Evolutionary conservation across 768 basidiomycete genomes (phyloP).

Genomic region (Trametes gibbosa): DNA sequence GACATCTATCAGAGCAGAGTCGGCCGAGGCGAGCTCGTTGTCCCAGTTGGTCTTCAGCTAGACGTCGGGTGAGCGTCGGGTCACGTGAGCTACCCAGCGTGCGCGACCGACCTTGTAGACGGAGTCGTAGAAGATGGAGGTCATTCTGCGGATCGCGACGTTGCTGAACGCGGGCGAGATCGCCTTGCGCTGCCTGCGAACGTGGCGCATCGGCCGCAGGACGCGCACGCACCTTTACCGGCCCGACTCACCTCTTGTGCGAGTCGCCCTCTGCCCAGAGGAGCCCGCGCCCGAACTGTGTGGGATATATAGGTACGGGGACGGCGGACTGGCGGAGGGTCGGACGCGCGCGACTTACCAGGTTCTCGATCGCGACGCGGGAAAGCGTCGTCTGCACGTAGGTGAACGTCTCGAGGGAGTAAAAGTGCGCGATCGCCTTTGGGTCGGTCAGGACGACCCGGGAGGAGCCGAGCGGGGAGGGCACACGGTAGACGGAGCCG

Average conservation of each 20-base stretch:
- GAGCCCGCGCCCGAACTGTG: slow-evolving; percentile 35
- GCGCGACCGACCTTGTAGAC: slow-evolving; percentile 42
- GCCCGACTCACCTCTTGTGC: slow-evolving; percentile 36
- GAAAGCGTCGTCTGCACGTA: slow-evolving; percentile 42
- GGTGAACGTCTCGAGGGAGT: slow-evolving; percentile 45
- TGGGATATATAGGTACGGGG: too few relatives aligned
- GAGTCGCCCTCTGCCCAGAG: slow-evolving; percentile 41
- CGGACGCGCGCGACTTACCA: slow-evolving; percentile 28
- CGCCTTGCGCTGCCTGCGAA: slow-evolving; percentile 45
- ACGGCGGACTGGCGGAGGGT: neutral
- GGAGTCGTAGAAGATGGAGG: slow-evolving; percentile 48
- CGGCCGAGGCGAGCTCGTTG: slow-evolving; percentile 17
- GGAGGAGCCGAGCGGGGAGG: slow-evolving; percentile 24
- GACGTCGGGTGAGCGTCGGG: neutral
- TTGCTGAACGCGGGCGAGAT: slow-evolving; percentile 53
- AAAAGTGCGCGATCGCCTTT: slow-evolving; percentile 52
- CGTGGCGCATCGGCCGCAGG: neutral
- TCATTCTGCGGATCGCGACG: slow-evolving; percentile 45
- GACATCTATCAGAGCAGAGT: slow-evolving; percentile 41
- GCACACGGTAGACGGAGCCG: slow-evolving; percentile 45
- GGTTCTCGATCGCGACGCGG: slow-evolving; percentile 35
- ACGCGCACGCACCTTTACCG: neutral
- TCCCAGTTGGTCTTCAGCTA: slow-evolving; percentile 39
- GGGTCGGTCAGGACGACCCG: slow-evolving; percentile 27
- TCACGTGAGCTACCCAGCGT: neutral